Evolutionary conservation across 1,284 basidiomycete genomes (phyloP), one percentile per base, ranked within the genome.

Genomic region (Kwoniella shivajii): DNA sequence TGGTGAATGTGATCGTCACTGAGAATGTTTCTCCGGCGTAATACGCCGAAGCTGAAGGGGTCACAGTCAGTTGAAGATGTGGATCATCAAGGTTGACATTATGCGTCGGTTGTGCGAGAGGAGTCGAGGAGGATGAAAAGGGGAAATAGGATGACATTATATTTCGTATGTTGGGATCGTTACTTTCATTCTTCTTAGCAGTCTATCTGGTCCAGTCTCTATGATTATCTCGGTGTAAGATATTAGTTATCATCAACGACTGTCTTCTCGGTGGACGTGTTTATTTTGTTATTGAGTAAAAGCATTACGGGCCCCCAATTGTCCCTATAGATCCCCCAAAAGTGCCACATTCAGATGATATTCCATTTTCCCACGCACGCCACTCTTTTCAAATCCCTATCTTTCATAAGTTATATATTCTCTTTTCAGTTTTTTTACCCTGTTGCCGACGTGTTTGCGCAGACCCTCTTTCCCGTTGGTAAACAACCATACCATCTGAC

Each of bases 21-120:
- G 85, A 82, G 76, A 95, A 90, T 0, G 84, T 81, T 75, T 97
- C 93, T 59, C 93, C 93, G 1, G 93, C 92, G 75, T 94, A 97
- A 79, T 89, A 96, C 0, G 90, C 90, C 0, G 90, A 89, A 62
- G 92, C 88, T 0, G 87, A 82, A 3, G 93, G 93, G 0, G 76
- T 86, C 47, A 83, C 78, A 0, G 76, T 76, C 29, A 83, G 77
- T 55, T 76, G 73, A 44, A 82, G 66, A 64, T 78, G 64, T 24
- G 74, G 68, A 61, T 78, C 64, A 59, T 68, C 68, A 6, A 56
- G 49, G 24, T 47, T 51, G 11, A 39, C 46, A 4, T 59, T 44
- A 10, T 54, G 51, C 0, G 57, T 26, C 6, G 54, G 20, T n/a
- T 55, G 47, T 26, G 59, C 43, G 54, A 50, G 39, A 13, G 57